Evolutionary conservation across 768 basidiomycete species (phyloP), one percentile per base, ranked within the genome.

Genomic region (Termitomyces sp.): DNA sequence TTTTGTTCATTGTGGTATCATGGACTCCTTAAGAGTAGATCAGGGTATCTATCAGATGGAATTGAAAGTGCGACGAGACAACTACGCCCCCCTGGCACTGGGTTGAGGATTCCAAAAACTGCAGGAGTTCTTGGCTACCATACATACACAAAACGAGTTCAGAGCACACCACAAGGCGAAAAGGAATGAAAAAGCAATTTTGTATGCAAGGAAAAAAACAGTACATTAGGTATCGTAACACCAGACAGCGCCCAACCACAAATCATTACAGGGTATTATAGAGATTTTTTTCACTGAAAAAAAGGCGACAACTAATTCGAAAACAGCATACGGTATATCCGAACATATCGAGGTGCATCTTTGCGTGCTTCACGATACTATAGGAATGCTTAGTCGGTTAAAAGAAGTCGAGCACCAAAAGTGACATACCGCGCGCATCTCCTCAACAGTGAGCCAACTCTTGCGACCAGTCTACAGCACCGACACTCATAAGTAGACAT

Each of bases 391-490:
- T 1, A 50, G 16, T 40, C 14, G 4, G 40, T 40, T 44, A 8
- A 10, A 30, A 7, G 10, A 7, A 54, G 18, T 32, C 28, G 14
- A 18, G 16, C 23, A 16, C 8, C 13, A 12, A 30, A 38, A n/a
- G 38, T 52, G 28, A 67, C 68, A 13, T 64, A 75, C 74, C 58
- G 69, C 68, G 47, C 74, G 70, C 78, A 79, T 78, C 61, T 79
- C 74, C 54, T 76, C 75, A 3, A 72, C 77, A 5, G 77, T 79
- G 30, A 77, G 67, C 78, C 78, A 79, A 63, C 74, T 75, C 71
- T 78, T 79, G 58, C 78, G 76, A 48, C 76, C 77, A 62, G 77
- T 69, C 72, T 73, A 46, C 30, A 59, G 12, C 32, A 55, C 12
- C 55, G 10, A 55, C 14, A 48, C 6, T 56, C 46, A 9, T 38